Evolutionary conservation across 805 yeast genomes (phyloP).

Genomic region (Lipomyces anomalus): DNA sequence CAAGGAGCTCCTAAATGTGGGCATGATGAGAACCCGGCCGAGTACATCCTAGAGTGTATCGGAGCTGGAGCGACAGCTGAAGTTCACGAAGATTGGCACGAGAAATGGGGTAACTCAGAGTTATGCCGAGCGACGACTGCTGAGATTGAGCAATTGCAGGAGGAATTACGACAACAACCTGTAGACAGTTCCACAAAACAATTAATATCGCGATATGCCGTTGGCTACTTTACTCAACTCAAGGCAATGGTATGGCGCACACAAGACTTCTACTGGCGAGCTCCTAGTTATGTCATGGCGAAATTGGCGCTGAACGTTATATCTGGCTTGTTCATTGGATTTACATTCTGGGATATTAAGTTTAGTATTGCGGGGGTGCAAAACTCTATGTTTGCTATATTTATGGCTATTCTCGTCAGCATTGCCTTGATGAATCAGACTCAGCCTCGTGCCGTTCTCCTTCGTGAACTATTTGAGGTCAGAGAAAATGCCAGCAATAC

Average conservation of each 20-base stretch:
- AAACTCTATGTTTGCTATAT: conserved; percentile 54
- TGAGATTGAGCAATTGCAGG: conserved; percentile 36
- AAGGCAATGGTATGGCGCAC: conserved; percentile 41
- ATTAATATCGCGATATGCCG: conserved; percentile 37
- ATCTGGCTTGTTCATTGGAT: conserved; percentile 64
- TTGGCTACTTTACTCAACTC: conserved; percentile 45
- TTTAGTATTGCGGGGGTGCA: conserved; percentile 49
- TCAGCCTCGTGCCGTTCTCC: conserved; percentile 51
- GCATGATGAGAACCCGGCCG: conserved; percentile 63
- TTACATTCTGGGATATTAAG: conserved; percentile 58
- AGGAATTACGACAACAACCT: conserved; percentile 22
- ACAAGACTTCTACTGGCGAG: conserved; percentile 48
- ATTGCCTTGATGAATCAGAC: conserved; percentile 60
- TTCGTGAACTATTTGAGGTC: conserved; percentile 61
- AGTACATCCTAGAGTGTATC: conserved; percentile 64
- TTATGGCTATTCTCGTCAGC: conserved; percentile 52
- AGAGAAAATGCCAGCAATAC: conserved; percentile 68
- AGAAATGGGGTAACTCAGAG: conserved; percentile 51
- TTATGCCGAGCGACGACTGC: conserved; percentile 35
- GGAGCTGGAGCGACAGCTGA: conserved; percentile 77
- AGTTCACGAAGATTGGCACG: conserved; percentile 54
- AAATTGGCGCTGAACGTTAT: conserved; percentile 47
- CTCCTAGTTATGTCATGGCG: conserved; percentile 56
- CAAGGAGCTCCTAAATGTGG: conserved; percentile 67
- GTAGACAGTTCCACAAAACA: conserved; percentile 27